Conservation (phyloP, 352 stramenopile species). For the Globisporangium ultimum region DNA sequence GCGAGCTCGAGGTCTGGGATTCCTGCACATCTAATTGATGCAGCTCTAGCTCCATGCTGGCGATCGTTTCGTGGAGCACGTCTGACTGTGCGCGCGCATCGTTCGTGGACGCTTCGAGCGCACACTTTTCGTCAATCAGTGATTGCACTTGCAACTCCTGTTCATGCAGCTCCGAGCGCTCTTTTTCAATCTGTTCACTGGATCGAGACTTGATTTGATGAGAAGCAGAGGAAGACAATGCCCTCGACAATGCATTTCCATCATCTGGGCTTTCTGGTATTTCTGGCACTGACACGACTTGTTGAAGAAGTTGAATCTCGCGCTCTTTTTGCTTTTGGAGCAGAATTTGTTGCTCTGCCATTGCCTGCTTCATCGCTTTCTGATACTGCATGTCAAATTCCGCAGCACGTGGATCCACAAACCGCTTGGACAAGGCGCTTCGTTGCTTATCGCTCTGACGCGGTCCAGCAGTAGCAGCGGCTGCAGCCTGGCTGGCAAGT, state of each 20-base stretch:
- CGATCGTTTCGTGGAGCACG: slow-evolving; percentile 27
- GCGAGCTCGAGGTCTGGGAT: slow-evolving; percentile 19
- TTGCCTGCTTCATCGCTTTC: slow-evolving; percentile 43
- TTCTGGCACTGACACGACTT: slow-evolving; percentile 41
- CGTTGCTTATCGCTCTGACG: neutral
- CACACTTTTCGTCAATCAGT: slow-evolving; percentile 47
- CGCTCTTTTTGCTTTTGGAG: slow-evolving; percentile 35
- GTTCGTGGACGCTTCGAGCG: slow-evolving; percentile 28
- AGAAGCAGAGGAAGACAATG: no score
- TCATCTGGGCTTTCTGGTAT: slow-evolving; percentile 6
- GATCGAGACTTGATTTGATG: neutral
- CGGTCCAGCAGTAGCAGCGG: slow-evolving; percentile 18
- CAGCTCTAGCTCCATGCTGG: slow-evolving; percentile 36
- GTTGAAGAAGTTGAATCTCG: slow-evolving; percentile 49
- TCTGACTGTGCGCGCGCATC: slow-evolving; percentile 20
- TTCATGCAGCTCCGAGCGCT: slow-evolving; percentile 23
- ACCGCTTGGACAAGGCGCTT: slow-evolving; percentile 2
- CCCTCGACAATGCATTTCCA: neutral
- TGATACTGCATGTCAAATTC: slow-evolving; percentile 72
- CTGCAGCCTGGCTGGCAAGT: slow-evolving; percentile 43
- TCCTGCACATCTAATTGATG: slow-evolving; percentile 31
- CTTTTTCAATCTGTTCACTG: slow-evolving; percentile 6
- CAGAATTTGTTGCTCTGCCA: slow-evolving; percentile 40
- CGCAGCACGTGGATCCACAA: slow-evolving; percentile 20
- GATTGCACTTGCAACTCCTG: slow-evolving; percentile 30